Evolutionary conservation across 2,329 filamentous ascomycete genomes (phyloP), one percentile per base, ranked within the genome.

Genomic region (Microdochium paspali): DNA sequence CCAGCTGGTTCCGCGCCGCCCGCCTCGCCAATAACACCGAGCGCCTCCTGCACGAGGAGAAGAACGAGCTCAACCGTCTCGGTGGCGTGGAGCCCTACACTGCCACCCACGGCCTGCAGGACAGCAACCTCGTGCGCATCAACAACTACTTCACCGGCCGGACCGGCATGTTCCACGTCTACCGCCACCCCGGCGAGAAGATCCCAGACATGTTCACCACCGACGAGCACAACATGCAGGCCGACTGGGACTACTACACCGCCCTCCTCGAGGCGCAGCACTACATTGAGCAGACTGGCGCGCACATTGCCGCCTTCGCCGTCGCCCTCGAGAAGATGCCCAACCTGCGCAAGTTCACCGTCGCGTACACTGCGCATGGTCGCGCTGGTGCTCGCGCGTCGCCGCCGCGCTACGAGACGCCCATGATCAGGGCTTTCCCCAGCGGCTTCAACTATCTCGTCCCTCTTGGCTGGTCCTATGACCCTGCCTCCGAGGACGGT

Each of bases 351-450:
- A 61, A 59, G 40, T 53, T 74, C 9, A 68, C 57, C 0, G 48
- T 73, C 12, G 71, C 69, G 3, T 63, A 63, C 6, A 64, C 66
- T 2, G 56, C 66, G 1, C 69, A 72, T 50, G 66, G 66, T 0
- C 53, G 56, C 40, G 48, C 63, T 0, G 61, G 63, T n/a, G 6
- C 35, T n/a, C n/a, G n/a, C 12, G 12, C 10, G 35, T 9, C 12
- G 5, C 44, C 48, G 0, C 69, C 69, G 1, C 48, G 61, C 0
- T 71, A 72, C 45, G 50, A 66, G 20, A 72, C 69, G 0, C 69
- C 69, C 1, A 67, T 66, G 54, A 66, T 69, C 25, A 66, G 67
- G 5, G 58, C 61, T 2, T 62, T 72, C 12, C 66, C 67, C 0
- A 44, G 49, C 2, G 64, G 64, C 3, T 68, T 72, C 31, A 63